Conservation (phyloP, 352 stramenopile species). For the Phytopythium aichiense region DNA sequence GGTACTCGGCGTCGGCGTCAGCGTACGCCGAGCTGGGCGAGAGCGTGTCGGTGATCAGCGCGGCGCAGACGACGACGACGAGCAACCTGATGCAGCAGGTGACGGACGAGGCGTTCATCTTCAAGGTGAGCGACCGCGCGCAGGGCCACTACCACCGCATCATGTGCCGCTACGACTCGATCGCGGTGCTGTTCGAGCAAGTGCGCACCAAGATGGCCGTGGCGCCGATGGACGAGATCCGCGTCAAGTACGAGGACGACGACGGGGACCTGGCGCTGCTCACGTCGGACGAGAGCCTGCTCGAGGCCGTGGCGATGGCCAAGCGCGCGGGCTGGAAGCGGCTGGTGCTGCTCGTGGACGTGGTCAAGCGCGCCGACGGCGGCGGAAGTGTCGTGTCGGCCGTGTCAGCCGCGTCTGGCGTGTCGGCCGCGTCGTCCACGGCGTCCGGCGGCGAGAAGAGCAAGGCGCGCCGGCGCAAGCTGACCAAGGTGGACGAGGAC, state of each 20-base stretch:
- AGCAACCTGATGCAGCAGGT: slow-evolving; percentile 68
- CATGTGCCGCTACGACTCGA: slow-evolving; percentile 72
- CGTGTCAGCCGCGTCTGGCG: slow-evolving; percentile 31
- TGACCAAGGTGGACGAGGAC: slow-evolving; percentile 83
- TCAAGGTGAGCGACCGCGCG: slow-evolving; percentile 83
- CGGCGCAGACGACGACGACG: slow-evolving; percentile 65
- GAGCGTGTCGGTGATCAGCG: slow-evolving; percentile 84
- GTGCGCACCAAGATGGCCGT: slow-evolving; percentile 82
- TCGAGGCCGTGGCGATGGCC: slow-evolving; percentile 85
- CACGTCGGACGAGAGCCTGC: slow-evolving; percentile 79
- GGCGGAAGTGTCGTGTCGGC: slow-evolving; percentile 17
- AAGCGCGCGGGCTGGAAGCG: slow-evolving; percentile 82
- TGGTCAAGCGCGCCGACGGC: slow-evolving; percentile 43
- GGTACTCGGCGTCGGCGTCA: slow-evolving; percentile 49
- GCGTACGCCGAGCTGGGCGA: slow-evolving; percentile 83
- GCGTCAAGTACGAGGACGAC: slow-evolving; percentile 87
- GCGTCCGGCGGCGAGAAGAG: slow-evolving; percentile 8
- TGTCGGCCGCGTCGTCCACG: slow-evolving; percentile 1
- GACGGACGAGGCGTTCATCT: slow-evolving; percentile 77
- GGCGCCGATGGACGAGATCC: slow-evolving; percentile 47
- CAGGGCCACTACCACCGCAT: slow-evolving; percentile 85
- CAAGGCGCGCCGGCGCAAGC: slow-evolving; percentile 41
- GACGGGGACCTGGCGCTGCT: slow-evolving; percentile 83
- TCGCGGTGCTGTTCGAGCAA: slow-evolving; percentile 67
- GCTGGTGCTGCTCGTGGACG: slow-evolving; percentile 78